Percentiles rank a stretch among this genome's conserved stretches.
These are phyloP conservation scores for Mycena rebaudengoi DNA, from an alignment of 768 basidiomycete genomes.

Conservation along the genomic window DNA sequence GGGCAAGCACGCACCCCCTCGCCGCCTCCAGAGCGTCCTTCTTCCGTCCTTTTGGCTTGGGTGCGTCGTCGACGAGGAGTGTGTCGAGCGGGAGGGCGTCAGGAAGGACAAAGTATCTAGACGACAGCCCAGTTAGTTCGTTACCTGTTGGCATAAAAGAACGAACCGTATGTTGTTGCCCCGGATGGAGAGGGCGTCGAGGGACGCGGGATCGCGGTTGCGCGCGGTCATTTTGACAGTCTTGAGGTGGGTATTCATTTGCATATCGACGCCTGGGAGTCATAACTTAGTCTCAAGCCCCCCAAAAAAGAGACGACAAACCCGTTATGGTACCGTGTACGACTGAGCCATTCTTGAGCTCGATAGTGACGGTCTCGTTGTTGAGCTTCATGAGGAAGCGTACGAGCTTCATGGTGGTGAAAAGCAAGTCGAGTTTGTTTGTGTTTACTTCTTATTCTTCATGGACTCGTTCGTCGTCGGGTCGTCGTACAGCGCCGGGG, in stretches of 20 bases:
- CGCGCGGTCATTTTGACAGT: slow-evolving; percentile 96
- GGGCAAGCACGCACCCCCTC: too few relatives aligned
- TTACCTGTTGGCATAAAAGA: too few relatives aligned
- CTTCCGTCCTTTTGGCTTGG: slow-evolving; percentile 92
- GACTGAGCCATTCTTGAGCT: slow-evolving; percentile 96
- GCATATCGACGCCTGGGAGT: slow-evolving; percentile 93
- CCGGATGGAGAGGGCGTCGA: slow-evolving; percentile 93
- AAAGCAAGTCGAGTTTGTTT: neutral
- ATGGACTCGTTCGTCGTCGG: slow-evolving; percentile 38
- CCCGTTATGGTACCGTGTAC: slow-evolving; percentile 98
- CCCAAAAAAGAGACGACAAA: slow-evolving; percentile 44
- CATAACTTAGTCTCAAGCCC: neutral
- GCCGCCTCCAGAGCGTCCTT: slow-evolving; percentile 75
- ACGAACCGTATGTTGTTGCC: slow-evolving; percentile 97
- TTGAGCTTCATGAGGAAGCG: slow-evolving; percentile 98
- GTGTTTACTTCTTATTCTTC: neutral
- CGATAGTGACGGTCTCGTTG: slow-evolving; percentile 98
- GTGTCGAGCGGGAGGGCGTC: slow-evolving; percentile 97
- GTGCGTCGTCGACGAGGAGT: slow-evolving; percentile 95
- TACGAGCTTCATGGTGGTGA: slow-evolving; percentile 27
- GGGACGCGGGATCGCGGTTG: slow-evolving; percentile 85
- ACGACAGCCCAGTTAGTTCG: too few relatives aligned
- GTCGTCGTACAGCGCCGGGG: slow-evolving; percentile 72
- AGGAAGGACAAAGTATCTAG: slow-evolving; percentile 98
- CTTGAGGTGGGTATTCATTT: slow-evolving; percentile 99